Base-by-base conservation (phyloP, 495 filamentous ascomycete species). In the Penicilliopsis zonata region DNA sequence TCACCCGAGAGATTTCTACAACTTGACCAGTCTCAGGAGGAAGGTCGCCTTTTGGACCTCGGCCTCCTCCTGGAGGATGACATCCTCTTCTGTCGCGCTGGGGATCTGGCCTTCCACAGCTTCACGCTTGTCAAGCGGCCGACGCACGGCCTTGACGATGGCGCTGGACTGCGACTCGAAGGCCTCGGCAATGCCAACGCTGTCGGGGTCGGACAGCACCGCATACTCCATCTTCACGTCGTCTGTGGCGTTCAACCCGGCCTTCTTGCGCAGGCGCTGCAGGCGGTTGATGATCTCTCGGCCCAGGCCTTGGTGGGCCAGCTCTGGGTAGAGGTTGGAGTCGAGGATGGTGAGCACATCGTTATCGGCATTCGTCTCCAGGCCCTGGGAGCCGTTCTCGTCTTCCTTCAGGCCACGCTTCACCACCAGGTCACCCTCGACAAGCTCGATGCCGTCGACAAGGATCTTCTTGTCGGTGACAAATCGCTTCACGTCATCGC, bases 21-120 rank as follows among this genome's bases (percentile, higher is more conserved):
- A 57, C 61, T 76, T 86, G 35, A 93, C 55, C 40, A 95, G 50
- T 43, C 85, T 75, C 53, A 95, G 53, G 63, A 90, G 61, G 60
- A 94, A 86, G 5, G 75, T 85, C 0, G 85, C 82, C 46, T 81
- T 84, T 46, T 85, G 81, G 31, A 94, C 74, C 60, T 94, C 86
- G 42, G 87, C 79, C 55, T 93, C 80, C 53, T 94, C 88, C 51
- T 92, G 72, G 33, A 74, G 63, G 42, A 94, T 85, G 30, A 86
- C 59, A 24, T 74, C 73, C 31, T 68, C 61, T 23, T 63, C 57
- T 32, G 66, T 60, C 9, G 63, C 72, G 13, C 70, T 63, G 23
- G 55, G 63, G 22, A 70, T 69, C 63, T 79, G 55, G 13, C 75
- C 78, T 21, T 77, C 76, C 34, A 79, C 49, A 10, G 75, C 57